These are phyloP conservation scores for Cavenderia fasciculata DNA, from an alignment of 78 protist species.

Conservation along the genomic window DNA sequence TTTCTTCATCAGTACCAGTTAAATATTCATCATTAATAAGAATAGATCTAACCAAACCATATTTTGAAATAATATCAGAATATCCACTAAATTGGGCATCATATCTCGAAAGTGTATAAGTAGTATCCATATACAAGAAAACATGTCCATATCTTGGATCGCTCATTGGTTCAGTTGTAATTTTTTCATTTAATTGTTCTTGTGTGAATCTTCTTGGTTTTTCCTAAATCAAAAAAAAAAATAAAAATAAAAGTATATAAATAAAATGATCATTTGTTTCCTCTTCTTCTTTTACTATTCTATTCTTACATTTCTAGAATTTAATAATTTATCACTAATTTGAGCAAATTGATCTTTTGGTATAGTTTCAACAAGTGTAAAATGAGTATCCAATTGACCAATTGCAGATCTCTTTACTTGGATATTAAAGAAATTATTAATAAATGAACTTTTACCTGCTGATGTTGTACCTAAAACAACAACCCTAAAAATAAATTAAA, in stretches of 20 bases:
- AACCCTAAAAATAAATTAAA: neutral
- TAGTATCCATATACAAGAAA: slow-evolving; percentile 54
- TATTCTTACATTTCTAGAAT: neutral
- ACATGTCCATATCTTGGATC: slow-evolving; percentile 80
- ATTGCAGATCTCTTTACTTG: slow-evolving; percentile 54
- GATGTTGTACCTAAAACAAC: slow-evolving; percentile 72
- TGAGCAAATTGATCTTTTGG: slow-evolving; percentile 52
- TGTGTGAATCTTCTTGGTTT: slow-evolving; percentile 22
- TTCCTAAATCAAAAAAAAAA: too few species aligned
- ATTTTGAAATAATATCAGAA: slow-evolving; percentile 58
- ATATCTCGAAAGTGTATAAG: slow-evolving; percentile 53
- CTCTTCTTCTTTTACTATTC: neutral
- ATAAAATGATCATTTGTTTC: neutral
- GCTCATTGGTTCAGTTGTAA: slow-evolving; percentile 51
- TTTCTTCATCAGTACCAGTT: slow-evolving; percentile 65
- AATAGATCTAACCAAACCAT: slow-evolving; percentile 46
- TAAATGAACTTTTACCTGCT: slow-evolving; percentile 74
- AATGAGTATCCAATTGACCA: slow-evolving; percentile 75
- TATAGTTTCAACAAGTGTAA: slow-evolving; percentile 74
- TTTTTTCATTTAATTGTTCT: slow-evolving; percentile 23
- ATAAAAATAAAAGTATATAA: too few species aligned
- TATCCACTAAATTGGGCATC: slow-evolving; percentile 68
- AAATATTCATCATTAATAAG: slow-evolving; percentile 77
- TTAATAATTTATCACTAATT: slow-evolving; percentile 5
- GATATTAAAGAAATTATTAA: slow-evolving; percentile 65